These are phyloP conservation scores for Heritiera littoralis DNA, from an alignment of 345 rosid species.

Conservation along the genomic window DNA sequence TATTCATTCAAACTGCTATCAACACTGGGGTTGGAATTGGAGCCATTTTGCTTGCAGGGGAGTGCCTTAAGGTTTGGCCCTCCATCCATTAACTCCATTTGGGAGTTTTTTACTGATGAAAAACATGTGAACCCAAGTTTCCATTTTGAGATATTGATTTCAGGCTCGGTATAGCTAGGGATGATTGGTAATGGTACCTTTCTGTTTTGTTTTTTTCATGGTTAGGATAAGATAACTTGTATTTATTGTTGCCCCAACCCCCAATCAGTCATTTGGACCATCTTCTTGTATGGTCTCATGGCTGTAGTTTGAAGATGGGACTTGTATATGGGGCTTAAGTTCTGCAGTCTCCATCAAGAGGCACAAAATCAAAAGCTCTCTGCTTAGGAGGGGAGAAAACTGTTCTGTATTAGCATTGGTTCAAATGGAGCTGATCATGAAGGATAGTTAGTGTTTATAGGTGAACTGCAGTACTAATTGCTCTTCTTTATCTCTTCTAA, in stretches of 20 bases:
- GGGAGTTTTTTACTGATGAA: no score
- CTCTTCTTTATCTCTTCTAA: constrained; percentile 11
- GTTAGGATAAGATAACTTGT: constrained; percentile 1
- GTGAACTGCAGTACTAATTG: neutral
- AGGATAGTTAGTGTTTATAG: neutral
- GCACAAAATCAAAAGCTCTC: neutral
- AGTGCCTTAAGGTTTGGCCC: constrained; percentile 70
- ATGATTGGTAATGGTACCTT: neutral
- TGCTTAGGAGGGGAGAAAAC: neutral
- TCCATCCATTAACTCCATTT: neutral
- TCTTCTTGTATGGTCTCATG: neutral
- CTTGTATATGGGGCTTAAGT: neutral
- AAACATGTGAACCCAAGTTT: neutral
- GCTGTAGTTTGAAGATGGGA: neutral
- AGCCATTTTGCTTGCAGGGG: constrained; percentile 78
- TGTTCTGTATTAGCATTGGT: neutral
- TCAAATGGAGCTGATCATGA: neutral
- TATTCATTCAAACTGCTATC: constrained; percentile 86
- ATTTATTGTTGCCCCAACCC: neutral
- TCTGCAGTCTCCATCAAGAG: neutral
- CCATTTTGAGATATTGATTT: neutral
- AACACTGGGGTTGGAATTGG: constrained; percentile 92
- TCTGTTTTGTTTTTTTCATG: neutral
- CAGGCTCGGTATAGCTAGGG: neutral
- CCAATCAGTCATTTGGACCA: neutral